Base-by-base conservation (phyloP, 2,329 filamentous ascomycete species). In the Botrytis cinerea region DNA sequence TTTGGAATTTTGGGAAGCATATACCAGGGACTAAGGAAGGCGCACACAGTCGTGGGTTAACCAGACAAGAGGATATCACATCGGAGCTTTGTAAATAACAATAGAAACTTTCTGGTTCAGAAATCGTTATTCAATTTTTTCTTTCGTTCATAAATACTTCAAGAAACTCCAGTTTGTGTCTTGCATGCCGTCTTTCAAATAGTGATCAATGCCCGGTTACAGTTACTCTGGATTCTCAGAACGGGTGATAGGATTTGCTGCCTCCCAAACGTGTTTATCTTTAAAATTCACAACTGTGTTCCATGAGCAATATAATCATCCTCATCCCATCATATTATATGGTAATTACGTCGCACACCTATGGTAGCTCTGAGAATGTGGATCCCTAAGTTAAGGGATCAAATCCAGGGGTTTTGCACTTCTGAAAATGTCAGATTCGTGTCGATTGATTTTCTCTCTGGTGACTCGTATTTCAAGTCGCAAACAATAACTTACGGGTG, bases 371-470 rank as follows among this genome's bases (percentile, higher is more conserved):
- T 38, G 22, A 10, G 14, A 6, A 40, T n/a, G 0, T 4, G 6
- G 25, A 14, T 40, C 14, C 32, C 2, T 8, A n/a, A 4, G 35
- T 61, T 3, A 40, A 38, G 25, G 35, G 59, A 4, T 9, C 4
- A 1, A 16, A n/a, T 9, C 7, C 0, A 61, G 22, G 22, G 0
- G 16, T n/a, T 0, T 61, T 16, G 35, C 12, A 22, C 22, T 38
- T 12, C 32, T 12, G 5, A 38, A 16, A 4, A 7, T 38, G 22
- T n/a, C 22, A 38, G 5, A 25, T 25, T 61, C 10, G 9, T 61
- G 59, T 25, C 20, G 2, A 25, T 38, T 38, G 20, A 14, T 25
- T 25, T 32, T 25, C 10, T 10, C 1, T 61, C 7, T 1, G 10
- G 1, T 4, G 1, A 16, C 32, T 8, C 22, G 5, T 38, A 40